A percentile compares a stretch with the other conserved stretches of the same genome.
Evolutionary conservation across 805 yeast species (phyloP).

Genomic region (Monosporozyma siamensis): DNA sequence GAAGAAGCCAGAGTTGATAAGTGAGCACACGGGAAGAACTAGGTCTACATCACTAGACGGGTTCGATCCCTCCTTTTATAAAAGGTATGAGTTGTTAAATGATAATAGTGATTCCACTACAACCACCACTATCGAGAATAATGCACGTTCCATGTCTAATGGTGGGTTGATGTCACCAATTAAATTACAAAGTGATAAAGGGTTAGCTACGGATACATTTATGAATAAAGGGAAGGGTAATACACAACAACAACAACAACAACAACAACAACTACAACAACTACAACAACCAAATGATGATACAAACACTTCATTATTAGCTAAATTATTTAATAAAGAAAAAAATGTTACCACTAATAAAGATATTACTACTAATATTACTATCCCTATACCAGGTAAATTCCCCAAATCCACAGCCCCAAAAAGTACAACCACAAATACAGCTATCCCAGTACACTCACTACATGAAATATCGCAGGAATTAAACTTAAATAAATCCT

Average conservation of each 20-base stretch:
- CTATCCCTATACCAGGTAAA: conserved; percentile 21
- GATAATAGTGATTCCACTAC: no score
- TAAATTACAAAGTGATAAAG: conserved; percentile 5
- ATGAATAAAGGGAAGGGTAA: no score
- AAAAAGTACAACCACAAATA: conserved; percentile 7
- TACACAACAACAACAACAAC: no score
- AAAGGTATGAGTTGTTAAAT: background rate
- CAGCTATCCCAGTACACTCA: background rate
- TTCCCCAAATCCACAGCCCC: conserved; percentile 13
- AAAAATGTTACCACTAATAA: background rate
- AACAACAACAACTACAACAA: background rate
- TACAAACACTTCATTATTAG: background rate
- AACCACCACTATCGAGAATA: no score
- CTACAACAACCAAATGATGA: background rate
- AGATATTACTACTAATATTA: background rate
- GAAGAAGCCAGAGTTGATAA: background rate
- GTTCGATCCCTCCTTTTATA: conserved; percentile 13
- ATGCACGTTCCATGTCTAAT: no score
- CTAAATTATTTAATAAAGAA: background rate
- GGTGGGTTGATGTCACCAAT: conserved; percentile 12
- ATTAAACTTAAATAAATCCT: conserved; percentile 21
- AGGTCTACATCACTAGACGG: conserved; percentile 25
- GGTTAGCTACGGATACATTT: background rate
- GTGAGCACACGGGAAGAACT: background rate
- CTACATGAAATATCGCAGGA: conserved; percentile 11